Evolutionary conservation across 78 protist species (phyloP), one percentile per base, ranked within the genome.

Genomic region (Chrysochromulina parva): DNA sequence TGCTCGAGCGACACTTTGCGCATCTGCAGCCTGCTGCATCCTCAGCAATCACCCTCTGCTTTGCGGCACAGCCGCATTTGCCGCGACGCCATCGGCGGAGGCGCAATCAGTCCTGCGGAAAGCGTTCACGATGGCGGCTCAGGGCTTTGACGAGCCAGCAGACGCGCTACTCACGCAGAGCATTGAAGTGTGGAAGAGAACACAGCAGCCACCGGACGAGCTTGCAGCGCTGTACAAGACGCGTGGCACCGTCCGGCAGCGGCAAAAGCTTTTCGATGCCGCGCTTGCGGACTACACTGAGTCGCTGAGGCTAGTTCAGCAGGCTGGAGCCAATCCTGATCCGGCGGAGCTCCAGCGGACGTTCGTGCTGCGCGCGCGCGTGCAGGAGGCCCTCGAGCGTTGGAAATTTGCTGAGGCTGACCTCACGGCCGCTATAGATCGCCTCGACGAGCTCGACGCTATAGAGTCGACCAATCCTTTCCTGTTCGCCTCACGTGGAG

Each of bases 301-400:
- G 57, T 3, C 82, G 24, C 50, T 74, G 28, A 2, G 13, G 55
- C 82, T 74, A 19, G 3, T 3, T 50, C 16, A 28, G 24, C 50
- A 28, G 50, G n/a, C 71, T 4, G 71, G 78, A n/a, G 7, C 48
- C 53, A 3, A 3, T 17, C 24, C 82, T 7, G 82, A 74, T 24
- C 57, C 82, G 24, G 82, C 82, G 28, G 82, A 74, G 55, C 57
- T 74, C 19, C 82, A 74, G 82, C 82, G 82, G 14, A 74, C 82
- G 26, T 74, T 13, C 82, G 26, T 6, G 82, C 82, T 74, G 82
- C 82, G 82, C 5, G 82, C 82, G 82, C 57, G 82, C 57, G 82
- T 17, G 57, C 3, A 38, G 4, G 24, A 38, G 50, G 57, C 19
- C 26, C 82, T 74, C 28, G 50, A n/a, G 28, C 3, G 4, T 1